These are phyloP conservation scores for Fraxinus quadrangulata DNA, from an alignment of 257 asterid species.

Conservation along the genomic window DNA sequence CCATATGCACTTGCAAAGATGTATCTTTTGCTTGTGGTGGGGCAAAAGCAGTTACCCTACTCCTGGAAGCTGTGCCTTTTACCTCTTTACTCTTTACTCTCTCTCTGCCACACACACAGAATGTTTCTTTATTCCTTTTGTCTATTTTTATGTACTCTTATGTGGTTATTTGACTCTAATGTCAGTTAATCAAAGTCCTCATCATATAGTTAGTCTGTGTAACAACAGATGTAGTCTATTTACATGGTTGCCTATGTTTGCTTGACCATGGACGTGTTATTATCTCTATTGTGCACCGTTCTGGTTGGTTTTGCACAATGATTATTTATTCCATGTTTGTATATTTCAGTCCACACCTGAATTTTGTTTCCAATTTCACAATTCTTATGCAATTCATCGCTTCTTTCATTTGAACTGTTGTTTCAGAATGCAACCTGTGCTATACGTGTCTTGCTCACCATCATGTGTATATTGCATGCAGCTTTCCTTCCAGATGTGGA, in stretches of 20 bases:
- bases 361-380: background rate
- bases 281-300: background rate
- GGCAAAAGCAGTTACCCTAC: background rate
- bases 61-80: background rate
- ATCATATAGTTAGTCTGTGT: background rate
- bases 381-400: background rate
- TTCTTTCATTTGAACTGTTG: background rate
- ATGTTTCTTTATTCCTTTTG: background rate
- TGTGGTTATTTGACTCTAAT: background rate
- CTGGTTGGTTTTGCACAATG: background rate
- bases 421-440: conserved; percentile 3
- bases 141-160: background rate
- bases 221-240: background rate
- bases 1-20: background rate
- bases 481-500: conserved; percentile 82
- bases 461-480: conserved; percentile 23
- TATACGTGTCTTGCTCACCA: background rate
- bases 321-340: background rate
- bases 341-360: background rate
- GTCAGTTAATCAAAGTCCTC: background rate
- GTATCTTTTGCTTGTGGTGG: background rate
- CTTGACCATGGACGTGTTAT: background rate
- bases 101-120: too few relatives aligned
- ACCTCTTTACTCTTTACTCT: too few relatives aligned
- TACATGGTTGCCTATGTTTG: background rate